These are phyloP conservation scores for Fusarium proliferatum DNA, from an alignment of 2,329 filamentous ascomycete genomes.

Conservation along the genomic window DNA sequence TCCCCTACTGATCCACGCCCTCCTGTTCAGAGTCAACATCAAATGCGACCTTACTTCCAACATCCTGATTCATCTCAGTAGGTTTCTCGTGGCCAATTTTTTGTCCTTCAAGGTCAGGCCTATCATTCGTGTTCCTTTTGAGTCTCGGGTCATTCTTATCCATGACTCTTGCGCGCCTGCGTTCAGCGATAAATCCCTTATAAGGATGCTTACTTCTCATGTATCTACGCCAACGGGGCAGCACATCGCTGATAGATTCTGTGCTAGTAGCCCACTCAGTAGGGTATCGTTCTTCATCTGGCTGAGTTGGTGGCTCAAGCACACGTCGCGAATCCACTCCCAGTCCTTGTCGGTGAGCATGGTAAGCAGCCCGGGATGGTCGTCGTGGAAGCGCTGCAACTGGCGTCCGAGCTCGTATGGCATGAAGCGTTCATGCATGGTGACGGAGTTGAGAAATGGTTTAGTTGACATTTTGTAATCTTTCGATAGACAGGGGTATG, in stretches of 20 bases:
- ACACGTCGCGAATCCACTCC: background rate
- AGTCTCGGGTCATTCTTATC: accelerated
- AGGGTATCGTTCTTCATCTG: background rate
- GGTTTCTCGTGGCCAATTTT: accelerated
- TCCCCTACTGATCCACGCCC: background rate
- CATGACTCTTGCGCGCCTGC: background rate
- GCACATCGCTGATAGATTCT: background rate
- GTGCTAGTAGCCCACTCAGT: background rate
- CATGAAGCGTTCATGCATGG: background rate
- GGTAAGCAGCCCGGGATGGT: background rate
- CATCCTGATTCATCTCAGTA: accelerated
- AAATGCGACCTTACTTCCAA: background rate
- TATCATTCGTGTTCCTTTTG: accelerated
- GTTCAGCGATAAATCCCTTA: background rate
- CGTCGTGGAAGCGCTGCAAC: background rate
- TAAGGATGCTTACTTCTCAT: background rate
- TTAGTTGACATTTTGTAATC: background rate
- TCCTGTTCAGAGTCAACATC: no score
- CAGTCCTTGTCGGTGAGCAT: background rate
- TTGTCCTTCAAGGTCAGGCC: accelerated
- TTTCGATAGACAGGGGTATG: accelerated
- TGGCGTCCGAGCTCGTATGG: background rate
- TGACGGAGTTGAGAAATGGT: background rate
- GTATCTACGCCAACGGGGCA: background rate
- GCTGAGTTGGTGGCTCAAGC: background rate